phyloP scores from a whole-genome alignment of 2,329 filamentous ascomycete species.

The Gyromitra esculenta region DNA sequence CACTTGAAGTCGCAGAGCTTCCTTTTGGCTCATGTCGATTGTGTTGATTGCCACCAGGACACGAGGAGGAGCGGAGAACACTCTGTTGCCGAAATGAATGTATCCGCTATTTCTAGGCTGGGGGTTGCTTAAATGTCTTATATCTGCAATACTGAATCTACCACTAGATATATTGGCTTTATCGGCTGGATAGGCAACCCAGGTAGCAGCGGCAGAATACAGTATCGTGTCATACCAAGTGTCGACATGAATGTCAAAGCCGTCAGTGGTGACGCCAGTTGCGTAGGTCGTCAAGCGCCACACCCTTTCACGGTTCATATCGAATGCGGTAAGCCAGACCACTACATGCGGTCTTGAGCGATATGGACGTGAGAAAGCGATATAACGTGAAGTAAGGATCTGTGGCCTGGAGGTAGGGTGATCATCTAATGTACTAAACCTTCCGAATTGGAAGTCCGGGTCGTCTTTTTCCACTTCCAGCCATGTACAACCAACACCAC shows the following conservation, averaged over 20 bases:
- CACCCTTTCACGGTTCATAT: background rate
- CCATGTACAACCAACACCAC: slow-evolving; percentile 13
- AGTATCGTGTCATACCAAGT: background rate
- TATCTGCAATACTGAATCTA: background rate
- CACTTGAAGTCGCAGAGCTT: background rate
- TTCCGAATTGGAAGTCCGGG: slow-evolving; percentile 34
- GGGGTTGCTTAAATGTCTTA: background rate
- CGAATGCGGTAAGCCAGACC: slow-evolving; percentile 31
- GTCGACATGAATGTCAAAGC: slow-evolving; percentile 25
- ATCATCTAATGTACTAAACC: background rate
- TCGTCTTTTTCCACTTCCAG: slow-evolving; percentile 12
- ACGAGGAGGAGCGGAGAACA: background rate
- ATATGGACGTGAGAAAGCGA: slow-evolving; percentile 10
- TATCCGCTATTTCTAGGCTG: background rate
- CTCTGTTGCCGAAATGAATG: background rate
- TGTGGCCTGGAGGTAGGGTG: background rate
- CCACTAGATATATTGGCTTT: slow-evolving; percentile 11
- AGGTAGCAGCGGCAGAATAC: background rate
- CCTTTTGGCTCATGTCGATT: background rate
- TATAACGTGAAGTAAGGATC: background rate
- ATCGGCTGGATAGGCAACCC: slow-evolving; percentile 17
- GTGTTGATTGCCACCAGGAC: slow-evolving; percentile 33
- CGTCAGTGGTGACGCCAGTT: background rate
- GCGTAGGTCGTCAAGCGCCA: slow-evolving; percentile 11
- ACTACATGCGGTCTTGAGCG: slow-evolving; percentile 5